A percentile compares a stretch with the other conserved stretches of the same genome.
Conservation (phyloP, 2,329 filamentous ascomycete genomes). For the Esteya vermicola region DNA sequence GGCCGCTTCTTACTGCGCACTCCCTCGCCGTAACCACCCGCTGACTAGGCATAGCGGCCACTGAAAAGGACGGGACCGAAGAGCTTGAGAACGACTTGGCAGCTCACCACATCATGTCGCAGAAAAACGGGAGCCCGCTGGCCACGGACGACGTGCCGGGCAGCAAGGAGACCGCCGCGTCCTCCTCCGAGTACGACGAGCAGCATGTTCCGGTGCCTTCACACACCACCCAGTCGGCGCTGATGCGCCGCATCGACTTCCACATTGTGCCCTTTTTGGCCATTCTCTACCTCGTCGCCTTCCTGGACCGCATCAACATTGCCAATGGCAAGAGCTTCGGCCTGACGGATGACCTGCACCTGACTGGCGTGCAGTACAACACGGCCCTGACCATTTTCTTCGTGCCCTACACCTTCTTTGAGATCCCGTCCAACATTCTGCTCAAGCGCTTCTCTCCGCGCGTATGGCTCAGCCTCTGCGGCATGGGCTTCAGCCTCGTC, state of each 20-base stretch:
- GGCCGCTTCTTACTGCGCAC: no score
- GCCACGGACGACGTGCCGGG: neutral
- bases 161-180: neutral
- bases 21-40: no score
- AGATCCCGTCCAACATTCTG: slow-evolving; percentile 61
- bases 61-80: neutral
- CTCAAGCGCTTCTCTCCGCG: slow-evolving; percentile 53
- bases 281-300: slow-evolving; percentile 57
- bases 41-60: no score
- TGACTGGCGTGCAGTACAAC: slow-evolving; percentile 52
- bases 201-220: slow-evolving; percentile 27
- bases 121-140: neutral
- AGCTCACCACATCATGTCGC: neutral
- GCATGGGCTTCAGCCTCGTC: slow-evolving; percentile 49
- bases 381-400: slow-evolving; percentile 62
- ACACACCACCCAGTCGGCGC: slow-evolving; percentile 46
- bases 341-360: slow-evolving; percentile 45
- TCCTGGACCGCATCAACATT: slow-evolving; percentile 65
- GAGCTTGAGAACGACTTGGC: neutral
- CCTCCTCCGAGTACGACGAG: slow-evolving; percentile 9
- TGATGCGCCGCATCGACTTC: slow-evolving; percentile 58
- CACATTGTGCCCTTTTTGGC: slow-evolving; percentile 60
- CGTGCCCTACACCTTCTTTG: slow-evolving; percentile 58
- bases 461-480: slow-evolving; percentile 64
- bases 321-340: slow-evolving; percentile 59